phyloP scores from a whole-genome alignment of 1,284 basidiomycete species.

The Ceratobasidium sp. region DNA sequence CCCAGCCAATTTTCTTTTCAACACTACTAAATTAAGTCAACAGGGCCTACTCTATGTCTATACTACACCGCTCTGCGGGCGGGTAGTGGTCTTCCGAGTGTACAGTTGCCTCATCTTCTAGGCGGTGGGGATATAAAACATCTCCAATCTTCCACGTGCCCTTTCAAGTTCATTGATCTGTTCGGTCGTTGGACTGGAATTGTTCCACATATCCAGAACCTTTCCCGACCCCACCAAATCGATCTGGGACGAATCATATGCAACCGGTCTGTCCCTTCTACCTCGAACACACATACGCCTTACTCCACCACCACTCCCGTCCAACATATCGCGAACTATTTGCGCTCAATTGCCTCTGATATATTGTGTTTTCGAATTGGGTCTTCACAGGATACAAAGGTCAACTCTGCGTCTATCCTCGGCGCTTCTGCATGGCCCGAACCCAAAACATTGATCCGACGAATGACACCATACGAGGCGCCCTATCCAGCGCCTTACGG shows the following conservation, averaged over 20 bases:
- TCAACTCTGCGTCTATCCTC: not conserved
- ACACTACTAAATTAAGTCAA: not conserved
- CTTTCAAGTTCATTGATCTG: not conserved
- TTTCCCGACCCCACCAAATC: not conserved
- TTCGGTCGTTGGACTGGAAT: not conserved
- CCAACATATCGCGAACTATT: not conserved
- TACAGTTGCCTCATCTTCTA: not conserved
- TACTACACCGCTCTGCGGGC: not conserved
- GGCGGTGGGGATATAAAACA: not conserved
- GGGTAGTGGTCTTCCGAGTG: not conserved
- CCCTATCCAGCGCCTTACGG: too few relatives aligned
- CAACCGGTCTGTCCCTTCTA: not conserved
- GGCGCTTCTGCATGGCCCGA: not conserved
- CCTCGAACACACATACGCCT: too few relatives aligned
- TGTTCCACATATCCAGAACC: not conserved
- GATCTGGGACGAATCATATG: not conserved
- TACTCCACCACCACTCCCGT: not conserved
- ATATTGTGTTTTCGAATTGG: not conserved
- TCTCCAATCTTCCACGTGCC: not conserved
- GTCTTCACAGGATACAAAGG: not conserved
- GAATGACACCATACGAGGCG: too few relatives aligned
- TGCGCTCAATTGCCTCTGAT: constrained; percentile 1
- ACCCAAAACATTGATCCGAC: not conserved
- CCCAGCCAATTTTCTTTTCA: not conserved
- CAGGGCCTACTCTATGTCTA: not conserved